Evolutionary conservation across 2,329 filamentous ascomycete genomes (phyloP).

Genomic region (Aspergillus unguis): DNA sequence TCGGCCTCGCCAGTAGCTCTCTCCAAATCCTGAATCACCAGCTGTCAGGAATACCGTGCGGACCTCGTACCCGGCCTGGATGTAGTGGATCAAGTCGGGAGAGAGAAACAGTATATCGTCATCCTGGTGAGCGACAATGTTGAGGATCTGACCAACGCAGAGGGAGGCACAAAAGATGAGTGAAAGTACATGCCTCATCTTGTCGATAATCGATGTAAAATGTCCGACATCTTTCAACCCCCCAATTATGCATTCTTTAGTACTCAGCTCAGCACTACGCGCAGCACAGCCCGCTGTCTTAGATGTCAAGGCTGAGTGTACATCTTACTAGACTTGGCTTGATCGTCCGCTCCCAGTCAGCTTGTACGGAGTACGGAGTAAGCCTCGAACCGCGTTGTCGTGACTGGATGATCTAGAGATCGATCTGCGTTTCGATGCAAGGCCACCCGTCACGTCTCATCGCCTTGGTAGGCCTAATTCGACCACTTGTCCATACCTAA

Average conservation of each 20-base stretch:
- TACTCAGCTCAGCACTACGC: no score
- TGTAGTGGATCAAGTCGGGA: slow-evolving; percentile 15
- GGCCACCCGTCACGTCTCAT: no score
- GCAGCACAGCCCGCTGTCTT: not conserved
- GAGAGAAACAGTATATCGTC: slow-evolving; percentile 21
- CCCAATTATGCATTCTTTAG: not conserved
- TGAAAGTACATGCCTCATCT: not conserved
- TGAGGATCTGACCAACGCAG: slow-evolving; percentile 9
- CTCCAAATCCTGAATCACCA: slow-evolving; percentile 16
- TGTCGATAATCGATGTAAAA: not conserved
- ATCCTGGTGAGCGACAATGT: slow-evolving; percentile 21
- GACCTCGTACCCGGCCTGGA: slow-evolving; percentile 9
- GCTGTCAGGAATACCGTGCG: slow-evolving; percentile 21
- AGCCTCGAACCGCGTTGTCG: no score
- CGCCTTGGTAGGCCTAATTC: no score
- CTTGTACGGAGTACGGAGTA: no score
- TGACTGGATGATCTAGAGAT: no score
- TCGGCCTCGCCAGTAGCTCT: slow-evolving; percentile 16
- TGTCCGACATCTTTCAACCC: not conserved
- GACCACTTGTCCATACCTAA: no score
- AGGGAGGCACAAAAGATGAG: not conserved
- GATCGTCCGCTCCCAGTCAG: no score
- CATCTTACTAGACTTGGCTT: not conserved
- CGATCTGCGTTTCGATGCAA: no score
- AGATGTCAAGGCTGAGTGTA: not conserved